A percentile compares a stretch with the other conserved stretches of the same genome.
Conservation (phyloP, 1,284 basidiomycete genomes). For the Moesziomyces aphidis region DNA sequence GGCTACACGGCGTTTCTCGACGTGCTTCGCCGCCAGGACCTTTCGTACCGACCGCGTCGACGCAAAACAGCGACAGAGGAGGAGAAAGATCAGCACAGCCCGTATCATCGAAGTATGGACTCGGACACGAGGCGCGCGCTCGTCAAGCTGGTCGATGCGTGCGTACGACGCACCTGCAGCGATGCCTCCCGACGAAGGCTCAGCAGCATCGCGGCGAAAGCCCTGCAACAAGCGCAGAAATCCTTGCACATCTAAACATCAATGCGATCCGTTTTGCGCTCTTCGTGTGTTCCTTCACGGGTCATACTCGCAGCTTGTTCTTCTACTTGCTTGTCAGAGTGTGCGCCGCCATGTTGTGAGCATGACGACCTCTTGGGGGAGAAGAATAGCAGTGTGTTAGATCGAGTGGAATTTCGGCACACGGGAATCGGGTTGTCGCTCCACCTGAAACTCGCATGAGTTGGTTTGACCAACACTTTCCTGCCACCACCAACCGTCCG, state of each 20-base stretch:
- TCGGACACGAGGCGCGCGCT: conserved; percentile 7
- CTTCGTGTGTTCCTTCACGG: no score
- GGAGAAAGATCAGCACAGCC: not conserved
- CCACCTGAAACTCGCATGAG: not conserved
- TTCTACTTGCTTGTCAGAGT: no score
- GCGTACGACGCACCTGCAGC: not conserved
- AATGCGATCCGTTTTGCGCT: not conserved
- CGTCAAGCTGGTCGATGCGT: conserved; percentile 15
- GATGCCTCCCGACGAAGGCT: conserved; percentile 8
- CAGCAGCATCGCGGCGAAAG: conserved; percentile 4
- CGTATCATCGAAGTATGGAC: conserved; percentile 6
- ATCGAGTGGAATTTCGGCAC: not conserved
- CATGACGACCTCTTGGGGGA: no score
- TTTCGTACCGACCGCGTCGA: not conserved
- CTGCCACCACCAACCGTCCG: not conserved
- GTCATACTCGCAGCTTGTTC: no score
- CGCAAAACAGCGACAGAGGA: not conserved
- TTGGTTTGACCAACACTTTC: not conserved
- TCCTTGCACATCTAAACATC: conserved; percentile 15
- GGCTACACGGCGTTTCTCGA: conserved; percentile 41
- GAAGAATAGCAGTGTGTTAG: not conserved
- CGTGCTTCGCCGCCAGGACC: conserved; percentile 7
- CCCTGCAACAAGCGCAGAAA: conserved; percentile 13
- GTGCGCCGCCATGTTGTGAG: no score
- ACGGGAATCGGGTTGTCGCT: not conserved